Evolutionary conservation across 257 asterid genomes (phyloP).

Genomic region (Petunia axillaris): DNA sequence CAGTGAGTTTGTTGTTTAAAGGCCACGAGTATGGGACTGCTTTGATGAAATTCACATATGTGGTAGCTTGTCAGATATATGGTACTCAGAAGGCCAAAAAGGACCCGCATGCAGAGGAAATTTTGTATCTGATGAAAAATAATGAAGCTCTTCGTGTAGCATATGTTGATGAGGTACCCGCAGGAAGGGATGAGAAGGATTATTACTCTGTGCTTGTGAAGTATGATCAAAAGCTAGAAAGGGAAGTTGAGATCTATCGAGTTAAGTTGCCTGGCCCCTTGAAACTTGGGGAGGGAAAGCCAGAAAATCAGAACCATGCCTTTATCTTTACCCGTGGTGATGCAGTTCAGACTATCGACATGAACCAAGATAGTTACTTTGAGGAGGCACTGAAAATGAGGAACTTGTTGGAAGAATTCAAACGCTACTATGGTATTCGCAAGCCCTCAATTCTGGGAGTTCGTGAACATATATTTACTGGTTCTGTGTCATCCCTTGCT

Average conservation of each 20-base stretch:
- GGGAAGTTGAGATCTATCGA: slow-evolving; percentile 95
- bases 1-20: slow-evolving; percentile 69
- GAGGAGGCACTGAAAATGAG: slow-evolving; percentile 99
- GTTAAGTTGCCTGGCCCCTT: slow-evolving; percentile 95
- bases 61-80: slow-evolving; percentile 96
- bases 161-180: slow-evolving; percentile 93
- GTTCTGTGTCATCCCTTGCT: slow-evolving; percentile 97
- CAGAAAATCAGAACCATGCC: slow-evolving; percentile 99
- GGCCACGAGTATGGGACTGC: slow-evolving; percentile 98
- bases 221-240: slow-evolving; percentile 72
- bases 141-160: slow-evolving; percentile 99
- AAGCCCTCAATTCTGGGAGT: slow-evolving; percentile 97
- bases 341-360: slow-evolving; percentile 97
- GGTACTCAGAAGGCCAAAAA: slow-evolving; percentile 96
- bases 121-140: slow-evolving; percentile 78
- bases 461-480: slow-evolving; percentile 93
- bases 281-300: slow-evolving; percentile 99
- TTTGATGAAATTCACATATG: slow-evolving; percentile 93
- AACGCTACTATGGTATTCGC: slow-evolving; percentile 75
- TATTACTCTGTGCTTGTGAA: slow-evolving; percentile 94
- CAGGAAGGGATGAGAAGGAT: slow-evolving; percentile 85
- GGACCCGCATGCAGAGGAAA: slow-evolving; percentile 96
- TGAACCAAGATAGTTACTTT: slow-evolving; percentile 98
- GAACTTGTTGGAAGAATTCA: slow-evolving; percentile 93
- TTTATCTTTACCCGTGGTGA: slow-evolving; percentile 95